phyloP scores from a whole-genome alignment of 768 basidiomycete genomes.

The Pleurotus salmoneostramineus region DNA sequence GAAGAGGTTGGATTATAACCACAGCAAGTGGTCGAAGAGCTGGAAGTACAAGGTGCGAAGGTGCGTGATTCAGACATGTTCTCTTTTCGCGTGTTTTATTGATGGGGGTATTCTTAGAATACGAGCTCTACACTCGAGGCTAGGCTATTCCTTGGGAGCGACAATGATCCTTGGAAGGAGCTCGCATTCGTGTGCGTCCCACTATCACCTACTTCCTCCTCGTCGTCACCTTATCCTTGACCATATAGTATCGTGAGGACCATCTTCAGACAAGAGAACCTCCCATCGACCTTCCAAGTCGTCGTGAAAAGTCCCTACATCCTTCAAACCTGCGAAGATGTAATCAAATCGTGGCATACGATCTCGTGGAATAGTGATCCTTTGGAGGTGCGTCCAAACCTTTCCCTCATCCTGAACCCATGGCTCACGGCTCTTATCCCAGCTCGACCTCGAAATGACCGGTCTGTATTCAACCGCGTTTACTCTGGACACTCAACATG shows the following conservation, averaged over 20 bases:
- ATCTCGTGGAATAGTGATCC: constrained; percentile 60
- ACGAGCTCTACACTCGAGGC: constrained; percentile 49
- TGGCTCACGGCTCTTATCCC: background rate
- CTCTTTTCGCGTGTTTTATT: background rate
- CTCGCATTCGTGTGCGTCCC: constrained; percentile 38
- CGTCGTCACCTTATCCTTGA: too few species aligned
- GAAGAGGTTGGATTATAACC: constrained; percentile 59
- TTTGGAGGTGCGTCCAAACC: constrained; percentile 35
- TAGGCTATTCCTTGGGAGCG: constrained; percentile 32
- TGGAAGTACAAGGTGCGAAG: constrained; percentile 46
- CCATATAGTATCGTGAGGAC: constrained; percentile 45
- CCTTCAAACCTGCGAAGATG: constrained; percentile 52
- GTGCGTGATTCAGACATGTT: background rate
- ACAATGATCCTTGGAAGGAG: constrained; percentile 54
- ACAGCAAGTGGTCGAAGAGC: constrained; percentile 48
- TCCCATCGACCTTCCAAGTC: constrained; percentile 44
- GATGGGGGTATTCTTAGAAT: constrained; percentile 27
- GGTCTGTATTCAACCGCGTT: too few species aligned
- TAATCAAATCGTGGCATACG: constrained; percentile 54
- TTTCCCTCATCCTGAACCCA: background rate
- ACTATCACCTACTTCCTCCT: too few species aligned
- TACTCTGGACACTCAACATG: too few species aligned
- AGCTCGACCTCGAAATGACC: constrained; percentile 57
- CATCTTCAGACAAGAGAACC: constrained; percentile 33
- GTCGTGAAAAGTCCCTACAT: constrained; percentile 58